A percentile compares a stretch with the other conserved stretches of the same genome.
phyloP scores from a whole-genome alignment of 805 yeast species.

The Hanseniaspora thailandica region DNA sequence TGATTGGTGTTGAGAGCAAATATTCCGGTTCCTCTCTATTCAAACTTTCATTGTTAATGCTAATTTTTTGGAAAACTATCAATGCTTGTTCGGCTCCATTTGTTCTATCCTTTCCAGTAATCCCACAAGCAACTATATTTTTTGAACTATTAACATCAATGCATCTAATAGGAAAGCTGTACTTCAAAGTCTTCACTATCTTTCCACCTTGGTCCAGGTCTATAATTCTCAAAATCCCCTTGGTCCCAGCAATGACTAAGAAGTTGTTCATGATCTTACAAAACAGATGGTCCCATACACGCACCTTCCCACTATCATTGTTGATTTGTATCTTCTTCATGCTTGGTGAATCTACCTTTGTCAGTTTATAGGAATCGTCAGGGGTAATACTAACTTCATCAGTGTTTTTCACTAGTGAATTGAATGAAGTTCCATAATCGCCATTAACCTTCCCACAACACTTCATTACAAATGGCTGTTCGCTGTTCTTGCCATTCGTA shows the following conservation, averaged over 20 bases:
- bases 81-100: constrained; percentile 66
- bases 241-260: constrained; percentile 56
- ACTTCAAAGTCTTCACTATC: constrained; percentile 55
- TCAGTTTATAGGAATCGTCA: constrained; percentile 4
- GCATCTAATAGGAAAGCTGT: constrained; percentile 69
- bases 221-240: constrained; percentile 57
- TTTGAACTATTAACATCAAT: constrained; percentile 59
- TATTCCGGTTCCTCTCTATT: constrained; percentile 28
- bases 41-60: constrained; percentile 12
- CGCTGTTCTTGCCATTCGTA: constrained; percentile 25
- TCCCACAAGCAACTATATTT: constrained; percentile 60
- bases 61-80: constrained; percentile 44
- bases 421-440: constrained; percentile 47
- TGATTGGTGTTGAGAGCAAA: constrained; percentile 33
- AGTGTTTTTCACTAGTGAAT: constrained; percentile 27
- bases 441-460: constrained; percentile 63
- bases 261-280: constrained; percentile 48
- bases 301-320: constrained; percentile 11
- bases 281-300: constrained; percentile 47
- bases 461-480: constrained; percentile 39
- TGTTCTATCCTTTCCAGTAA: constrained; percentile 64
- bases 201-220: constrained; percentile 47
- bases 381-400: constrained; percentile 18
- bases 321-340: constrained; percentile 1
- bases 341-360: neutral